Evolutionary conservation across 169 alveolate genomes (phyloP), one percentile per base, ranked within the genome.

Genomic region (Cryptosporidium tyzzeri): DNA sequence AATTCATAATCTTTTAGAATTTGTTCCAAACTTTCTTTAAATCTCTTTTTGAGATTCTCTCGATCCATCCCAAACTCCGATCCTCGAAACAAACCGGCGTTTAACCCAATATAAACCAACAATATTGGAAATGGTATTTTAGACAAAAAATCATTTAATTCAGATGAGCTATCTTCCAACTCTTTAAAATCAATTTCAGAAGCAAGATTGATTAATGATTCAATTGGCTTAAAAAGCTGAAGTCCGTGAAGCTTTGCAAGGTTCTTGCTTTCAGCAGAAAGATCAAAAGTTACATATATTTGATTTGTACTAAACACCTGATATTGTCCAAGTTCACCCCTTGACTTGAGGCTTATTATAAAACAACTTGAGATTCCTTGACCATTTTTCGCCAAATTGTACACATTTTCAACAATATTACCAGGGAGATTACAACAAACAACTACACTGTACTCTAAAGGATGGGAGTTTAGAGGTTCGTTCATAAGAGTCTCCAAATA

Each of bases 61-160:
- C 33, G 2, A 23, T 45, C 18, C 6, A 35, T 9, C 1, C 29
- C 33, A 9, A 37, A 35, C 71, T 33, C 50, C n/a, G 67, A n/a
- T 7, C 10, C 14, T 29, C 21, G 14, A 31, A 65, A 65, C 51
- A 65, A 65, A 8, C 71, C 71, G 12, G 16, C 18, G 2, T n/a
- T n/a, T 29, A 35, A 16, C 16, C 71, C 71, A 29, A 37, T 37
- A n/a, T 80, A 31, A 14, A 80, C 29, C 23, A 80, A 39, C 8
- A 80, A 10, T 80, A 67, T 10, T 8, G 75, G 75, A 62, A 80
- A 80, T 0, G 89, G 89, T 26, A 80, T 80, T 26, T 62, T 59
- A 21, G 73, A 62, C 50, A 65, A 65, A 37, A 21, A 35, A n/a
- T 65, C 71, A 26, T 14, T 37, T 8, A 65, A 29, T 3, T 14